Base-by-base conservation (phyloP, 2,329 filamentous ascomycete genomes). In the Cladorrhinum sp. region DNA sequence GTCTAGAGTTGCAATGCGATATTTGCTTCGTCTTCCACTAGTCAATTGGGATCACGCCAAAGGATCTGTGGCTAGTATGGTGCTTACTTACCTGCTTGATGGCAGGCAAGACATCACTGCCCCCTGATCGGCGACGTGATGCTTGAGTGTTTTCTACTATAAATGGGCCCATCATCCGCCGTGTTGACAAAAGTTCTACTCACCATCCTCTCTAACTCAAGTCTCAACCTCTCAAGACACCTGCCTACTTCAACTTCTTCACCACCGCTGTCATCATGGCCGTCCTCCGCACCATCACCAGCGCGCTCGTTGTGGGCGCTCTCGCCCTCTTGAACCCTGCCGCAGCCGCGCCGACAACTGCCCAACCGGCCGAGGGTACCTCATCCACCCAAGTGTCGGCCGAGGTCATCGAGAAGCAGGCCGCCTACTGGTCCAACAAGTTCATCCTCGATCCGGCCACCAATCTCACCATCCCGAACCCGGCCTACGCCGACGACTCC, bases 401-500 rank as follows among this genome's bases (percentile, higher is more conserved):
- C 14, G 26, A 30, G 14, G 23, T 57, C 55, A 46, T 49, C 20
- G 36, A 18, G 2, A n/a, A 23, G 14, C 55, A 57, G 28, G 33
- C 55, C 20, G 26, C 55, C 55, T 57, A 49, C 55, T 57, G 55
- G 55, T 6, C 55, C 33, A 24, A 46, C 55, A 57, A 49, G 33
- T 57, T 57, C 55, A 57, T 57, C 39, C 55, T 48, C 33, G 55
- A 57, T 36, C 55, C 55, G 4, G 21, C 20, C 55, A 57, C 55
- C 33, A 57, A 57, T 20, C 36, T 14, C 36, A 57, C 55, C 16
- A 49, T 57, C 55, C 55, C 36, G 16, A 57, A 57, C 55, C 55
- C 55, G 14, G 26, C 36, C 36, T 46, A 57, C 33, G 21, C 36
- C 2, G 55, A 57, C 5, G n/a, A 57, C n/a, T n/a, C n/a, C n/a